Conservation (phyloP, 495 filamentous ascomycete species). For the Pseudoneurospora amorphoporcata region DNA sequence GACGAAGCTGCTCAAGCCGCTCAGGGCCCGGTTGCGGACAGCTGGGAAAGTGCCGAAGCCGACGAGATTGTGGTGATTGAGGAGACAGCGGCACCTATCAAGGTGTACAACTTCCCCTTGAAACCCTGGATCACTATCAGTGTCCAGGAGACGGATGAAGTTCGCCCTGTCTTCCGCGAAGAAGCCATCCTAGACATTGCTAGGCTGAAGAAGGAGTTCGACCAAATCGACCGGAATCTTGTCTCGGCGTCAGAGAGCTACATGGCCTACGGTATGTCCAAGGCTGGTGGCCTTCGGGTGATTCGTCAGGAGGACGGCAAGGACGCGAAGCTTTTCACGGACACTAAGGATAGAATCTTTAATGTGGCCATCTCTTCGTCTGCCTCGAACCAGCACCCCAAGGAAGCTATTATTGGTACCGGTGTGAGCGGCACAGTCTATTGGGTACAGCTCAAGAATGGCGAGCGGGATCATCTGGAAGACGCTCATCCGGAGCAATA, state of each 20-base stretch:
- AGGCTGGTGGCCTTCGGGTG: slow-evolving; percentile 80
- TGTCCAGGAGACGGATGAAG: slow-evolving; percentile 35
- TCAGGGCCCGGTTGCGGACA: slow-evolving; percentile 49
- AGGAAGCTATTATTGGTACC: slow-evolving; percentile 79
- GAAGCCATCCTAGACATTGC: slow-evolving; percentile 80
- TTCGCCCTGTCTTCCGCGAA: slow-evolving; percentile 48
- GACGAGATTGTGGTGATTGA: slow-evolving; percentile 65
- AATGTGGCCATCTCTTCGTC: slow-evolving; percentile 74
- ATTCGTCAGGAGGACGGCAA: slow-evolving; percentile 90
- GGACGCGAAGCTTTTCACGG: slow-evolving; percentile 79
- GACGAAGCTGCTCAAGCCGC: slow-evolving; percentile 40
- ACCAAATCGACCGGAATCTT: slow-evolving; percentile 89
- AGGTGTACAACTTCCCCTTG: slow-evolving; percentile 91
- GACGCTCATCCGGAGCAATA: slow-evolving; percentile 60
- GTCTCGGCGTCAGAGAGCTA: slow-evolving; percentile 82
- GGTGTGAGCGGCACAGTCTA: slow-evolving; percentile 90
- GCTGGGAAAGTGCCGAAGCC: slow-evolving; percentile 68
- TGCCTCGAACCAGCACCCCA: slow-evolving; percentile 34
- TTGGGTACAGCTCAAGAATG: slow-evolving; percentile 68
- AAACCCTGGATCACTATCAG: slow-evolving; percentile 82
- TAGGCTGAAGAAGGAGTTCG: slow-evolving; percentile 90
- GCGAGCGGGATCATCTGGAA: slow-evolving; percentile 63
- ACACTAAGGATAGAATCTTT: slow-evolving; percentile 82
- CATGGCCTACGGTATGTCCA: slow-evolving; percentile 87
- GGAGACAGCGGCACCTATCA: slow-evolving; percentile 52